Evolutionary conservation across 352 stramenopile genomes (phyloP).

Genomic region (Paralagenidium karlingii): DNA sequence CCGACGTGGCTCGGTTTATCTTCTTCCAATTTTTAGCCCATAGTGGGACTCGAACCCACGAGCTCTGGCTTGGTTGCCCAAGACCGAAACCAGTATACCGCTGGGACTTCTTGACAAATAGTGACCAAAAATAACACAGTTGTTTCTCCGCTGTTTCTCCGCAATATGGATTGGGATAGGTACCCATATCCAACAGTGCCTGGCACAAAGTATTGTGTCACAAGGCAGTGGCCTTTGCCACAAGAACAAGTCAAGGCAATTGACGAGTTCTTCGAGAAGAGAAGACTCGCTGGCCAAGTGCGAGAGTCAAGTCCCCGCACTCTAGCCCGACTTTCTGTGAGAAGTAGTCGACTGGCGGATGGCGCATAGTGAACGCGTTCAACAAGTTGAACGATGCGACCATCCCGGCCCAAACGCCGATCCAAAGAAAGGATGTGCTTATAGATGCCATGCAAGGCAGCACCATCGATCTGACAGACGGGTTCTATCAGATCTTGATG

Average conservation of each 20-base stretch:
- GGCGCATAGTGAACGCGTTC: constrained; percentile 2
- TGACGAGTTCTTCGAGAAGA: too few species aligned
- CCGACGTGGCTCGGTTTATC: background rate
- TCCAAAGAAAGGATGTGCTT: background rate
- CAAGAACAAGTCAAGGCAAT: too few species aligned
- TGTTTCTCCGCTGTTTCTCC: constrained; percentile 7
- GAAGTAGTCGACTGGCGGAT: constrained; percentile 2
- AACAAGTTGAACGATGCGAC: constrained; percentile 1
- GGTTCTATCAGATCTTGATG: background rate
- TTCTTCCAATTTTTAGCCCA: too few species aligned
- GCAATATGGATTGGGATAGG: constrained; percentile 3
- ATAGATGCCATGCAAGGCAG: background rate
- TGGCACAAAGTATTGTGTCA: constrained; percentile 14
- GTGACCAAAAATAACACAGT: too few species aligned
- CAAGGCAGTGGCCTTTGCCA: constrained; percentile 11
- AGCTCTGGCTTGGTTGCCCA: too few species aligned
- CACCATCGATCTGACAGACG: background rate
- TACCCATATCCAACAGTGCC: too few species aligned
- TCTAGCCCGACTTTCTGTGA: too few species aligned
- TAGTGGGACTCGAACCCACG: too few species aligned
- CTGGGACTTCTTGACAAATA: too few species aligned
- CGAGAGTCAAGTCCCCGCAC: too few species aligned
- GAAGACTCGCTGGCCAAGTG: too few species aligned
- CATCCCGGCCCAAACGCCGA: background rate
- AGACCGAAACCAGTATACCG: too few species aligned